Conservation (phyloP, 2,329 filamentous ascomycete genomes). For the Lojkania enalia region DNA sequence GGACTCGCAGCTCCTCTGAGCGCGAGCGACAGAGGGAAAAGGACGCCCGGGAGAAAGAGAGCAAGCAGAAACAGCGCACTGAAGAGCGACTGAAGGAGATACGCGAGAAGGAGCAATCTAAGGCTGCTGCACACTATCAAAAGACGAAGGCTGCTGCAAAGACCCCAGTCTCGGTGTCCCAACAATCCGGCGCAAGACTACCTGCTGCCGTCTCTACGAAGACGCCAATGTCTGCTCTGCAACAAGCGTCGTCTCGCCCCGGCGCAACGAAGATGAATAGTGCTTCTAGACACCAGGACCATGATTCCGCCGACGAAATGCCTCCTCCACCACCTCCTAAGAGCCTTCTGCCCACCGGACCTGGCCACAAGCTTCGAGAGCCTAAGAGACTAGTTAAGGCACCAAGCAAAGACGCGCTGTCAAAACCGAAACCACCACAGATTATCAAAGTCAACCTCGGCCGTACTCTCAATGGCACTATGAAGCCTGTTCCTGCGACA, state of each 20-base stretch:
- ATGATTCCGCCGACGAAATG: slow-evolving; percentile 55
- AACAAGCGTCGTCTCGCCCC: slow-evolving; percentile 36
- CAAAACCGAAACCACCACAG: slow-evolving; percentile 68
- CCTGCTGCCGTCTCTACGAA: slow-evolving; percentile 47
- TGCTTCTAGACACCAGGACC: slow-evolving; percentile 38
- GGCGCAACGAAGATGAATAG: slow-evolving; percentile 32
- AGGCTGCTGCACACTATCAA: slow-evolving; percentile 56
- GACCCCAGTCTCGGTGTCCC: slow-evolving; percentile 49
- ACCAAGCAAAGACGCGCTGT: slow-evolving; percentile 61
- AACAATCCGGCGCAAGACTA: slow-evolving; percentile 32
- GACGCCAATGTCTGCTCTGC: slow-evolving; percentile 47
- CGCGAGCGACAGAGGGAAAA: slow-evolving; percentile 62
- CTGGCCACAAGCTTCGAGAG: slow-evolving; percentile 51
- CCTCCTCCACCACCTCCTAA: slow-evolving; percentile 65
- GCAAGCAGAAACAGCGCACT: slow-evolving; percentile 64
- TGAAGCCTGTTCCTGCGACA: slow-evolving; percentile 52
- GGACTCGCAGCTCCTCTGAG: slow-evolving; percentile 63
- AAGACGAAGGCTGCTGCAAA: slow-evolving; percentile 51
- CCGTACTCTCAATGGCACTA: slow-evolving; percentile 55
- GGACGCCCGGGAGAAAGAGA: slow-evolving; percentile 62
- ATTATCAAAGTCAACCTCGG: slow-evolving; percentile 65
- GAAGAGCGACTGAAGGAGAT: slow-evolving; percentile 69
- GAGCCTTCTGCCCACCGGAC: slow-evolving; percentile 53
- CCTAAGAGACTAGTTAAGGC: slow-evolving; percentile 58
- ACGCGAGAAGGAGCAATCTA: slow-evolving; percentile 70